A percentile compares a stretch with the other conserved stretches of the same genome.
These are phyloP conservation scores for Mangifera indica DNA, from an alignment of 345 rosid species.

Conservation along the genomic window DNA sequence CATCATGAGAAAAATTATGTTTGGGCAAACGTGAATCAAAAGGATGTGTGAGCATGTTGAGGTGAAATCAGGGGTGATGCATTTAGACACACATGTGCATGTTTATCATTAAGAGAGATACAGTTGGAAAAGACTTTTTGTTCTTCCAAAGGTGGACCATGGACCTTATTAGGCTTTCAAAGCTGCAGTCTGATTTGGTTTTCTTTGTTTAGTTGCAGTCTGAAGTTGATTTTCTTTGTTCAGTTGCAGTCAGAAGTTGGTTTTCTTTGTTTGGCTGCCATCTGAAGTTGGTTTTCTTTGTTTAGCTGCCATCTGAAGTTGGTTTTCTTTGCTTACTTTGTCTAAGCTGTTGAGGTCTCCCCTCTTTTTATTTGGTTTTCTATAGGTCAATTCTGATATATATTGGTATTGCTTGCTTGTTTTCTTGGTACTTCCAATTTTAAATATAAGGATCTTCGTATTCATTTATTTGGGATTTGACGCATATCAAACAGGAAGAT, in stretches of 20 bases:
- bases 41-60: background rate
- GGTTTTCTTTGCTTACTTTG: background rate
- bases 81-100: background rate
- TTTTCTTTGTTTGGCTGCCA: too few relatives aligned
- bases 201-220: background rate
- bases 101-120: too few relatives aligned
- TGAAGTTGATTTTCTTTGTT: background rate
- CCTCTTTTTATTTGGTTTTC: background rate
- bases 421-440: background rate
- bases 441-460: background rate
- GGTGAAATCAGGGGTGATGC: background rate
- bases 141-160: background rate
- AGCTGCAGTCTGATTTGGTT: background rate
- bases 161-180: conserved; percentile 2
- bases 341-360: background rate
- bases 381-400: background rate
- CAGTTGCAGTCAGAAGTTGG: background rate
- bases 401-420: background rate
- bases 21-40: background rate
- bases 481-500: conserved; percentile 63
- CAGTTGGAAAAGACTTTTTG: too few relatives aligned
- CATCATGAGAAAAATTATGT: background rate
- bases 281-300: background rate
- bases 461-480: conserved; percentile 2
- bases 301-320: too few relatives aligned